These are phyloP conservation scores for Polygonum maritimum DNA, from an alignment of 148 eudicot genomes.

Conservation along the genomic window DNA sequence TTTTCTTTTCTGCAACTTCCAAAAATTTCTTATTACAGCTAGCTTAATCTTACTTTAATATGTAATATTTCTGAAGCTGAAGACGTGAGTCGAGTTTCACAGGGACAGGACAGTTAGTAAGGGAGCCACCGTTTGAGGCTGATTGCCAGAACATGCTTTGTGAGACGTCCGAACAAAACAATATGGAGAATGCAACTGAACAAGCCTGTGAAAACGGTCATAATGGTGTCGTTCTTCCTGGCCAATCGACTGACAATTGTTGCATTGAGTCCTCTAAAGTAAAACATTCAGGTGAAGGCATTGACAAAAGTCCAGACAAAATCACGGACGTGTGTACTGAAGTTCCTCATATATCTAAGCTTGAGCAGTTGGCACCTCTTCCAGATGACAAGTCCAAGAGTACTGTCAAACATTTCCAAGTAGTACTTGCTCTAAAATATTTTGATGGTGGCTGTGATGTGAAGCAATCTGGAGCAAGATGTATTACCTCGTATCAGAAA, in stretches of 20 bases:
- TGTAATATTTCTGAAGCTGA: slow-evolving; percentile 6
- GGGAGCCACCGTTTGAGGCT: not conserved
- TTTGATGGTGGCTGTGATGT: not conserved
- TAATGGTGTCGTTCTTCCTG: not conserved
- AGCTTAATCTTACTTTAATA: not conserved
- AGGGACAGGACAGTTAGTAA: not conserved
- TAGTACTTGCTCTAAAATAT: slow-evolving; percentile 11
- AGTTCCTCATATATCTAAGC: not conserved
- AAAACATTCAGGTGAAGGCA: not conserved
- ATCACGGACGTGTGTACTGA: slow-evolving; percentile 2
- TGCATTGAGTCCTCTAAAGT: not conserved
- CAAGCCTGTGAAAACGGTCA: not conserved
- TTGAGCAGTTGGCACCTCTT: not conserved
- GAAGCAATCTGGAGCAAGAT: slow-evolving; percentile 1
- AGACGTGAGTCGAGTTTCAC: not conserved
- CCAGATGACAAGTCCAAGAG: slow-evolving; percentile 11
- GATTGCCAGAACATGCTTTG: not conserved
- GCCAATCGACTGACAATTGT: not conserved
- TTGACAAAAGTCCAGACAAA: not conserved
- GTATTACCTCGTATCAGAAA: not conserved
- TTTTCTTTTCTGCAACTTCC: not conserved
- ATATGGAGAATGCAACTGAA: not conserved
- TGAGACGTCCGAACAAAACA: not conserved
- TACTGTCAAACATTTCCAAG: slow-evolving; percentile 19
- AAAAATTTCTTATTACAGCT: not conserved